A percentile compares a stretch with the other conserved stretches of the same genome.
Conservation (phyloP, 805 yeast genomes). For the Yamadazyma laniorum region DNA sequence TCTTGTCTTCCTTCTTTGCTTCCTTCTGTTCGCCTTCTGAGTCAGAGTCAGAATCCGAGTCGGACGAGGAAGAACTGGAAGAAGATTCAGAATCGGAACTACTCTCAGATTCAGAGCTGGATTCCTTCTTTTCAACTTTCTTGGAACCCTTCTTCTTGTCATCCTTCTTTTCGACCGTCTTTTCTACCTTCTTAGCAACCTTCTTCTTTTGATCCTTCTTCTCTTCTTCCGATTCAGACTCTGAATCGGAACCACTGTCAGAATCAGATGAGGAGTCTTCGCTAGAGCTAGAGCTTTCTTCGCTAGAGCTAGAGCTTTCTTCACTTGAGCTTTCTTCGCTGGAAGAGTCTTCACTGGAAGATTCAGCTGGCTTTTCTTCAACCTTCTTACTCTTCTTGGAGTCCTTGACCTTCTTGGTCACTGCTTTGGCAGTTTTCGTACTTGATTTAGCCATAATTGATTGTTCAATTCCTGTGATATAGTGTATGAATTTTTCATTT, state of each 20-base stretch:
- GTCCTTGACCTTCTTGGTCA: slow-evolving; percentile 25
- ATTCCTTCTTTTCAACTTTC: slow-evolving; percentile 23
- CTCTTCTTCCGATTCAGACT: slow-evolving; percentile 15
- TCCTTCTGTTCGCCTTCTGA: slow-evolving; percentile 27
- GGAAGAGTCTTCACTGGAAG: background rate
- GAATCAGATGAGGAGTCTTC: slow-evolving; percentile 2
- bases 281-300: background rate
- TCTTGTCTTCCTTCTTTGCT: slow-evolving; percentile 20
- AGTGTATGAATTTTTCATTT: slow-evolving; percentile 3
- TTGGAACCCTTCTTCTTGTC: slow-evolving; percentile 21
- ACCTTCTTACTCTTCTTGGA: slow-evolving; percentile 22
- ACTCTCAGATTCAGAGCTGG: slow-evolving; percentile 16
- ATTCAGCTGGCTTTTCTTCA: slow-evolving; percentile 17
- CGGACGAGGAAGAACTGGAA: slow-evolving; percentile 9
- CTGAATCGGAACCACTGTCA: slow-evolving; percentile 1
- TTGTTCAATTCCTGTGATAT: background rate
- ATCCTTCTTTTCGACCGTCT: slow-evolving; percentile 27
- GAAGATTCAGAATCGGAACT: background rate
- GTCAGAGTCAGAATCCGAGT: slow-evolving; percentile 9
- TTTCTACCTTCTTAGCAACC: slow-evolving; percentile 1
- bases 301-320: slow-evolving; percentile 6
- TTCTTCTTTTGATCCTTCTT: slow-evolving; percentile 16
- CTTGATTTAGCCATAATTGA: slow-evolving; percentile 41
- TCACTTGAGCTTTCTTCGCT: slow-evolving; percentile 17
- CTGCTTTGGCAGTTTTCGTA: slow-evolving; percentile 19